A percentile compares a stretch with the other conserved stretches of the same genome.
These are phyloP conservation scores for Colletotrichum viniferum DNA, from an alignment of 2,329 filamentous ascomycete genomes.

Conservation along the genomic window DNA sequence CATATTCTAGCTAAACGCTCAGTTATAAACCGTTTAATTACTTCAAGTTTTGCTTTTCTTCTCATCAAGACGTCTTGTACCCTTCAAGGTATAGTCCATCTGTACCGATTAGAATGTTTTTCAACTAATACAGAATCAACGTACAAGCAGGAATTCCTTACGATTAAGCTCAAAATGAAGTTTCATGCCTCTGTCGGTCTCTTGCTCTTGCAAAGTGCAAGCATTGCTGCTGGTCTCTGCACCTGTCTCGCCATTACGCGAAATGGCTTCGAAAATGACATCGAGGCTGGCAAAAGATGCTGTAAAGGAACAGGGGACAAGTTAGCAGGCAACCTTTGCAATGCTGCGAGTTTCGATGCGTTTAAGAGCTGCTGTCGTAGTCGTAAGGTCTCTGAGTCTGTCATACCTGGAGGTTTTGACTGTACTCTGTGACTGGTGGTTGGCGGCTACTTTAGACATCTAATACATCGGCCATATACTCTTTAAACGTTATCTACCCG, in stretches of 20 bases:
- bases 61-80: background rate
- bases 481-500: too few species aligned
- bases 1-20: background rate
- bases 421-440: background rate
- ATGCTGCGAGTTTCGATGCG: background rate
- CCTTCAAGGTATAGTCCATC: background rate
- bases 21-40: background rate
- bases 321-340: background rate
- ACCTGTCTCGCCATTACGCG: background rate
- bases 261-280: background rate
- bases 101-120: background rate
- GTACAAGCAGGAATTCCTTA: background rate
- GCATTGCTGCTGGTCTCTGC: background rate
- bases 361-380: background rate
- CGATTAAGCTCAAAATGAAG: background rate
- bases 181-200: background rate
- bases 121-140: background rate
- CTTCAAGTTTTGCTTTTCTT: background rate
- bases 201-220: background rate
- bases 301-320: background rate
- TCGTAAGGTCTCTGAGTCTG: background rate
- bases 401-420: background rate
- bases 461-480: too few species aligned
- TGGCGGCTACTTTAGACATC: too few species aligned
- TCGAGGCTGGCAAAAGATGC: background rate